Evolutionary conservation across 345 rosid species (phyloP), one percentile per base, ranked within the genome.

Genomic region (Populus tremula): DNA sequence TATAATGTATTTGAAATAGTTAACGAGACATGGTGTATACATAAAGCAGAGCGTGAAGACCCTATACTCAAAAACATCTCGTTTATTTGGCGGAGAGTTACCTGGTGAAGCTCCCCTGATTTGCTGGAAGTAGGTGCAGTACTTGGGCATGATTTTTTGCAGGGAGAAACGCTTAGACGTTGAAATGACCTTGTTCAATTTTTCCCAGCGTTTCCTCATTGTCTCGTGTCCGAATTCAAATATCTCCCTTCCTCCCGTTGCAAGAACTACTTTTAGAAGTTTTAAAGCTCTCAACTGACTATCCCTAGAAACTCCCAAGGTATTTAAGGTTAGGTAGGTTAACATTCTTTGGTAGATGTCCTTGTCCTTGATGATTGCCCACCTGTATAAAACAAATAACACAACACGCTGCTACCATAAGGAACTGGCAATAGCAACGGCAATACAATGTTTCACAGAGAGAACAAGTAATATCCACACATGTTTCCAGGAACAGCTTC

Each of bases 351-450:
- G 79, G 73, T 83, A 91, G 53, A 93, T 85, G 36, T 23, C 77
- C 80, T 91, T 75, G 33, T 91, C 89, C 69, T 87, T 90, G 68
- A 91, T 69, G 62, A 93, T 65, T 36, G 88, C 93, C 96, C 94
- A 93, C 25, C 91, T 90, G 70, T 13, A 6, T 14, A 54, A 79
- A 62, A n/a, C 7, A 70, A 16, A 29, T 18, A 13, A 21, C 29
- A 20, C 0, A 43, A 43, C 12, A 23, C 21, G 20, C 35, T 2
- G 25, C 47, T 11, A 21, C 23, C 11, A 54, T 21, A 20, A 8
- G 23, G 61, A 54, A 54, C 14, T 2, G 47, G 47, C 12, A 41
- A 11, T 41, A 10, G 3, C 0, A 43, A 4, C 4, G 36, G 36
- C 36, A 33, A 4, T 33, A 33, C 5, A 4, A 11, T 43, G 2